Evolutionary conservation across 2,329 filamentous ascomycete species (phyloP), one percentile per base, ranked within the genome.

Genomic region (Trichoderma asperellum): DNA sequence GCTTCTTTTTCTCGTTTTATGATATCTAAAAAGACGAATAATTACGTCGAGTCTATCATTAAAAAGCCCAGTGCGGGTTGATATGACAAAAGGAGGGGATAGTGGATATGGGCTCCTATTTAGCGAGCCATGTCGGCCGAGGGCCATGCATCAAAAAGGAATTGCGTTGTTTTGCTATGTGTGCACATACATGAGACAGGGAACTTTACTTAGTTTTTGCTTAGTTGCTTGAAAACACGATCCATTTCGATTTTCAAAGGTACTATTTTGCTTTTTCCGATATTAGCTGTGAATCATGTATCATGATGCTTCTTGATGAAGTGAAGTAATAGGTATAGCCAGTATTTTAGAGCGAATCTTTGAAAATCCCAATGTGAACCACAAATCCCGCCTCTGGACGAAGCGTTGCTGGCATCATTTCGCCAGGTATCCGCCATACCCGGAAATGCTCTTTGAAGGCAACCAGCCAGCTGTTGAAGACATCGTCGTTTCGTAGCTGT

Each of bases 401-500:
- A 73, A 97, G 77, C 1, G 83, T 87, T 16, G 82, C 78, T 0
- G 85, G 86, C 61, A 96, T 76, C 43, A 87, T 78, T 43, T 83
- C 81, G 75, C 93, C 90, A 0, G 89, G 88, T 6, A 97, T 79
- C 69, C 92, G 86, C 93, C 94, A 98, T 8, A 91, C 88, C 12
- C 84, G 83, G 75, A 98, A 98, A 10, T 79, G 77, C 37, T 77
- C 77, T 70, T 87, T 80, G 72, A 97, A 94, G 64, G 87, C 86
- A 71, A 83, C 83, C 60, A 97, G 81, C 93, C 94, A 98, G 16
- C 84, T 82, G 74, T 95, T 90, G 74, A 98, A 96, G 6, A 98
- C 92, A 40, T 94, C 91, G 2, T 92, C 88, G 34, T 93, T 90
- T 35, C 96, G 88, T 60, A 97, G 86, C 79, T 98, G 95, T 82